Evolutionary conservation across 768 basidiomycete species (phyloP), one percentile per base, ranked within the genome.

Genomic region (Hortiboletus campestris): DNA sequence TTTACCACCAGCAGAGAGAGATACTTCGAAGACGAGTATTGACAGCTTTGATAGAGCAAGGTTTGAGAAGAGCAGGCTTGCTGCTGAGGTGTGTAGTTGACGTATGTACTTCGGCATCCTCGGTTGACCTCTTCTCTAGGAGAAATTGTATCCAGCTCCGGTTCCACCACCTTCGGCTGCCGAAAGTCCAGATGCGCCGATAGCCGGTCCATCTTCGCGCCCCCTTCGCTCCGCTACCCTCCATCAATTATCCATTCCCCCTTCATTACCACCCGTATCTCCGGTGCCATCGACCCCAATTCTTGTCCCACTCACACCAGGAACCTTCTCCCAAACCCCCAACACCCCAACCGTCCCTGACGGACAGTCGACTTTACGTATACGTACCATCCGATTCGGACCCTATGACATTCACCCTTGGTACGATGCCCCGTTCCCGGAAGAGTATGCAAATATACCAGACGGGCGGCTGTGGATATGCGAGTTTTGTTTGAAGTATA

Each of bases 341-440:
- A 66, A 59, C 56, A 70, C 67, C 12, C 70, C 70, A n/a, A 53
- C 51, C 4, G 20, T 56, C 39, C 28, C 58, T 46, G 62, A 65
- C 20, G 56, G 66, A 55, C 58, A 64, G 51, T 61, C 67, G 2
- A 67, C 71, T 32, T 80, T 88, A 43, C 85, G 87, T 60, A 97
- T 96, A 78, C 88, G 85, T 52, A 84, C 82, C 52, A 94, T 98
- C 59, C 85, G 94, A 29, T 95, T 98, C 63, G 95, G 95, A 28
- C 79, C 83, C 53, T 95, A 79, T 68, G 94, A 98, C 65, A 93
- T 98, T 67, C 86, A 93, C 69, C 98, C 97, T 4, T 99, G 97
- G 97, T 98, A 93, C 71, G 94, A 97, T 68, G 97, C 97, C 22
- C 97, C 97, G 7, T 98, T 98, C 69, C 96, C 97, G 0, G 96